Evolutionary conservation across 139 green algal genomes (phyloP).

Genomic region (Coelastrella sp.): DNA sequence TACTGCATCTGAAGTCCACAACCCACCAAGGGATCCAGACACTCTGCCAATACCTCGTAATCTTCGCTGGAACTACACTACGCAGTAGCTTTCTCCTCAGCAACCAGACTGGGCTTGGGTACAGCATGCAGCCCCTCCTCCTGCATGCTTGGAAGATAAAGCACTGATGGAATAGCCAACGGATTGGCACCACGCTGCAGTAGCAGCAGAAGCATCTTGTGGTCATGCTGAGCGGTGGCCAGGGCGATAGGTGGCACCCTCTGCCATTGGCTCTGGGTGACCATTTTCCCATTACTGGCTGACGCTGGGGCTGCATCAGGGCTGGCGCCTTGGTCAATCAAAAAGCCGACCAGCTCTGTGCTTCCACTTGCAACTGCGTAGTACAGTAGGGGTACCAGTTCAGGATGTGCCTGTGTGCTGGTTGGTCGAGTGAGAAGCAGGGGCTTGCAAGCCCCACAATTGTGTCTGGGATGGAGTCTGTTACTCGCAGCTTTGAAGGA

Average conservation of each 20-base stretch:
- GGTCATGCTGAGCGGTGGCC: neutral
- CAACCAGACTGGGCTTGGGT: neutral
- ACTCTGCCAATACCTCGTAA: neutral
- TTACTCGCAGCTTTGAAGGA: too few relatives aligned
- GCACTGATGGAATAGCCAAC: neutral
- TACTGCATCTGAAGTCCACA: neutral
- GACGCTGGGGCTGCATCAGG: neutral
- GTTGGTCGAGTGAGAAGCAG: neutral
- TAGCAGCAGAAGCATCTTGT: conserved; percentile 19
- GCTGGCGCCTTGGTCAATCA: neutral
- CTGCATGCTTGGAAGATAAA: neutral
- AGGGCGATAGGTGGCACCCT: neutral
- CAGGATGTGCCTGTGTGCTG: neutral
- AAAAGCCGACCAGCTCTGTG: neutral
- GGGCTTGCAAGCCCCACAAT: too few relatives aligned
- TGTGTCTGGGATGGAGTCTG: too few relatives aligned
- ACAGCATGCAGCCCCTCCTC: neutral
- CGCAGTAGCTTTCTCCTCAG: neutral
- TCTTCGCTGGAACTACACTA: neutral
- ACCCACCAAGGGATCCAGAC: too few relatives aligned
- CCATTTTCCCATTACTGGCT: neutral
- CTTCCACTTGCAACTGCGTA: neutral
- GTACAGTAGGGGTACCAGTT: neutral
- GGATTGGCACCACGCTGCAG: conserved; percentile 7
- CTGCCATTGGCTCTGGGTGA: neutral